Percentiles rank a stretch among this genome's conserved stretches.
Evolutionary conservation across 257 asterid species (phyloP).

Genomic region (Osmanthus fragrans): DNA sequence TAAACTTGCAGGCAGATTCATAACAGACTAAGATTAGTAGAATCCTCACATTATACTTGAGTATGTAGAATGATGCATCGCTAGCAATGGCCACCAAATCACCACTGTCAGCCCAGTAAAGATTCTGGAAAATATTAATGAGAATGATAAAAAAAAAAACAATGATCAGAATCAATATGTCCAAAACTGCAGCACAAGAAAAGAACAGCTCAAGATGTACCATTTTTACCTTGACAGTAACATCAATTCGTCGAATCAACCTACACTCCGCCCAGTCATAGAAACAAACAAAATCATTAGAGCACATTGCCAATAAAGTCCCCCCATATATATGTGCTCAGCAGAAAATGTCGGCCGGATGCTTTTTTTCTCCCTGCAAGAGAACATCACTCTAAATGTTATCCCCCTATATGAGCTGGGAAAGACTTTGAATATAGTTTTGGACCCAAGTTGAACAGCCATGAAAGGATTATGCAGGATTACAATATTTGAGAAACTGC

Average conservation of each 20-base stretch:
- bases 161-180: slow-evolving; percentile 10
- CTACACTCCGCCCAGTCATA: slow-evolving; percentile 96
- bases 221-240: slow-evolving; percentile 76
- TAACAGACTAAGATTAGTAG: slow-evolving; percentile 20
- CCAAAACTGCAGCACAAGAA: slow-evolving; percentile 23
- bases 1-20: slow-evolving; percentile 15
- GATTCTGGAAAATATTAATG: slow-evolving; percentile 59
- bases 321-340: slow-evolving; percentile 91
- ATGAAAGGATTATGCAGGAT: neutral
- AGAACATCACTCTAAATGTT: slow-evolving; percentile 27
- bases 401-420: slow-evolving; percentile 12
- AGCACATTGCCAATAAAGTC: slow-evolving; percentile 79
- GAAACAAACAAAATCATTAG: slow-evolving; percentile 87
- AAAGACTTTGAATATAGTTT: neutral
- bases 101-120: slow-evolving; percentile 94
- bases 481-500: neutral
- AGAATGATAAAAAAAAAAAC: slow-evolving; percentile 17
- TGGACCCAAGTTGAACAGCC: neutral
- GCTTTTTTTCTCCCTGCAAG: slow-evolving; percentile 92
- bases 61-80: slow-evolving; percentile 80
- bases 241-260: slow-evolving; percentile 92
- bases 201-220: slow-evolving; percentile 10
- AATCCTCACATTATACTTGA: slow-evolving; percentile 66
- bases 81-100: slow-evolving; percentile 87
- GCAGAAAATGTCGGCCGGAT: slow-evolving; percentile 94